These are phyloP conservation scores for Lolium multiflorum DNA, from an alignment of 176 grass and related monocot genomes.

Conservation along the genomic window DNA sequence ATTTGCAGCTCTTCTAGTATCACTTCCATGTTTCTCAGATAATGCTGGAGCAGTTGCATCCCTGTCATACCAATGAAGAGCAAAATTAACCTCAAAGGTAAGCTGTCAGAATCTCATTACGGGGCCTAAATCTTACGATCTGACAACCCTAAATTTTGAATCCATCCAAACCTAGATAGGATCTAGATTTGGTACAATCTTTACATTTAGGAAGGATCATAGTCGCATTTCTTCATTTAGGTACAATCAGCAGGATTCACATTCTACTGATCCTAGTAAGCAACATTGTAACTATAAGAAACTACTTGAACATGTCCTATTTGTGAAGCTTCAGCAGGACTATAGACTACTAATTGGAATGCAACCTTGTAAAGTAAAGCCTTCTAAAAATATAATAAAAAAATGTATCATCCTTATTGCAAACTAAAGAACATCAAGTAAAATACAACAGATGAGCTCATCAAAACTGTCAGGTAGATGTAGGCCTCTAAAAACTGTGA, in stretches of 20 bases:
- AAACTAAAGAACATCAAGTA: constrained; percentile 15
- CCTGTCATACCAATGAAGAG: constrained; percentile 53
- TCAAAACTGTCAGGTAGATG: constrained; percentile 16
- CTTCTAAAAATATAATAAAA: background rate
- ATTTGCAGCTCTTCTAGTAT: constrained; percentile 70
- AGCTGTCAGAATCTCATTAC: background rate
- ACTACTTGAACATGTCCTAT: too few relatives aligned
- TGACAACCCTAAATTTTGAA: background rate
- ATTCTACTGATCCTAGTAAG: constrained; percentile 18
- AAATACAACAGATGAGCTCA: background rate
- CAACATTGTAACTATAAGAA: background rate
- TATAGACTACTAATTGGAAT: background rate
- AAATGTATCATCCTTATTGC: constrained; percentile 2
- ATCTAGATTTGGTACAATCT: background rate
- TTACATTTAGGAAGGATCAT: background rate
- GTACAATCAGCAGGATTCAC: too few relatives aligned
- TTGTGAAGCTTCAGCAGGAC: background rate
- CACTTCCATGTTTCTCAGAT: constrained; percentile 74
- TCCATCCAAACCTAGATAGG: background rate
- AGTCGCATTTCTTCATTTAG: background rate
- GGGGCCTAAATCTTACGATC: background rate
- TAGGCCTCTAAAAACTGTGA: constrained; percentile 39
- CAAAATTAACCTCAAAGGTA: constrained; percentile 20
- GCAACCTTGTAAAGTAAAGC: background rate
- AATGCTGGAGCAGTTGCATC: constrained; percentile 55